These are phyloP conservation scores for Seminavis robusta DNA, from an alignment of 108 stramenopile genomes.

Conservation along the genomic window DNA sequence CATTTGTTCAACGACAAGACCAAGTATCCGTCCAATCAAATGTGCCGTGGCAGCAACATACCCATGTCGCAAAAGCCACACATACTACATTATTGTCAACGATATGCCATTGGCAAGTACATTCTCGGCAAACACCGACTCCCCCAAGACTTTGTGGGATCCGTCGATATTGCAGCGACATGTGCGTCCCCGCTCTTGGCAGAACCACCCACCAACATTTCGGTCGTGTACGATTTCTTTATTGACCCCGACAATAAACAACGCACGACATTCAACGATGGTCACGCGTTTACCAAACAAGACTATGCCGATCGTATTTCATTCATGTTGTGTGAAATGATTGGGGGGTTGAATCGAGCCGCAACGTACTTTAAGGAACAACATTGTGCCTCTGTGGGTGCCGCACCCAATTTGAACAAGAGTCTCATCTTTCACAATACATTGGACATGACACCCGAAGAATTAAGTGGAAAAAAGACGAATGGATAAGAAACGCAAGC, in stretches of 20 bases:
- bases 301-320: slow-evolving; percentile 9
- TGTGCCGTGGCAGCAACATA: too few relatives aligned
- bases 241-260: too few relatives aligned
- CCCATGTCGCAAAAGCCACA: too few relatives aligned
- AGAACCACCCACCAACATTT: slow-evolving; percentile 35
- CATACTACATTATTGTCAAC: slow-evolving; percentile 82
- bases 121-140: slow-evolving; percentile 69
- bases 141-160: slow-evolving; percentile 57
- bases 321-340: slow-evolving; percentile 51
- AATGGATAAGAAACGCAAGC: too few relatives aligned
- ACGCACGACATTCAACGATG: too few relatives aligned
- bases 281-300: neutral
- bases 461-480: too few relatives aligned
- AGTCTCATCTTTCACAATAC: too few relatives aligned
- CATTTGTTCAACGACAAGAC: too few relatives aligned
- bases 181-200: slow-evolving; percentile 63
- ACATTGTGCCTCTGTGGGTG: slow-evolving; percentile 48
- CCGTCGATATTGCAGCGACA: too few relatives aligned
- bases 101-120: slow-evolving; percentile 58
- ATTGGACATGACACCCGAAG: too few relatives aligned
- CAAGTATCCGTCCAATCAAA: too few relatives aligned
- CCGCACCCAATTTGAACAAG: slow-evolving; percentile 37
- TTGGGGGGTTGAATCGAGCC: slow-evolving; percentile 46
- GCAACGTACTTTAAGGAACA: slow-evolving; percentile 26
- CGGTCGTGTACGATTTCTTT: neutral